A percentile compares a stretch with the other conserved stretches of the same genome.
Evolutionary conservation across 768 basidiomycete genomes (phyloP).

Genomic region (Fibroporia radiculosa): DNA sequence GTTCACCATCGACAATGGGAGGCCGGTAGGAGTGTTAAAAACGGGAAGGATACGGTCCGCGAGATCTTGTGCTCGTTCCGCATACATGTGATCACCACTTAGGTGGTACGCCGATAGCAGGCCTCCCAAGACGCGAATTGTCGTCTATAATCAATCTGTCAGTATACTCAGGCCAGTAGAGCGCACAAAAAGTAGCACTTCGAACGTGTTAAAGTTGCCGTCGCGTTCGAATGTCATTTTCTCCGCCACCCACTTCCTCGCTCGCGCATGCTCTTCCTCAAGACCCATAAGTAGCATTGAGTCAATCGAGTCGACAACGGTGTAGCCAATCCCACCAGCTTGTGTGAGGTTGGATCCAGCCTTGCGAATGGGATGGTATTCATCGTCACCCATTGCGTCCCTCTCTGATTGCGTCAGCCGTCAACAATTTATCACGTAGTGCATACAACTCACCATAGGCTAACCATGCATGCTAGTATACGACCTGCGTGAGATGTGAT

Average conservation of each 20-base stretch:
- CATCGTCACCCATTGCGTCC: constrained; percentile 88
- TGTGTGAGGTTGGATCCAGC: constrained; percentile 71
- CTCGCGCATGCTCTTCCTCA: constrained; percentile 67
- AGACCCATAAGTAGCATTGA: constrained; percentile 84
- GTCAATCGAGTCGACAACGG: constrained; percentile 83
- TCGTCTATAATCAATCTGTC: constrained; percentile 49
- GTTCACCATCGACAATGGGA: constrained; percentile 79
- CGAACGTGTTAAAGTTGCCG: constrained; percentile 81
- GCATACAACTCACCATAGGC: constrained; percentile 58
- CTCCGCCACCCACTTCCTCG: constrained; percentile 68
- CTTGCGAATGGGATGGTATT: constrained; percentile 80
- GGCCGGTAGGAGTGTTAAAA: constrained; percentile 75
- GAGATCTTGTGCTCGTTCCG: constrained; percentile 74
- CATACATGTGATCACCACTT: constrained; percentile 59
- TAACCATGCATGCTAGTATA: constrained; percentile 85
- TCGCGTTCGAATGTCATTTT: constrained; percentile 71
- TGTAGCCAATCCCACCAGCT: constrained; percentile 80
- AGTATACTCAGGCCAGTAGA: background rate
- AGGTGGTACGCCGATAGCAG: constrained; percentile 82
- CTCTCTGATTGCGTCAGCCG: constrained; percentile 42
- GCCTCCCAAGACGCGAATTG: constrained; percentile 88
- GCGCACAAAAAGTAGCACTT: constrained; percentile 37
- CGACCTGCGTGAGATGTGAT: too few relatives aligned
- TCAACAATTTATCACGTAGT: constrained; percentile 9
- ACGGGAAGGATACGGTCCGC: constrained; percentile 78